Percentiles rank a stretch among this genome's conserved stretches.
Evolutionary conservation across 352 stramenopile genomes (phyloP).

Genomic region (Phytophthora melonis): DNA sequence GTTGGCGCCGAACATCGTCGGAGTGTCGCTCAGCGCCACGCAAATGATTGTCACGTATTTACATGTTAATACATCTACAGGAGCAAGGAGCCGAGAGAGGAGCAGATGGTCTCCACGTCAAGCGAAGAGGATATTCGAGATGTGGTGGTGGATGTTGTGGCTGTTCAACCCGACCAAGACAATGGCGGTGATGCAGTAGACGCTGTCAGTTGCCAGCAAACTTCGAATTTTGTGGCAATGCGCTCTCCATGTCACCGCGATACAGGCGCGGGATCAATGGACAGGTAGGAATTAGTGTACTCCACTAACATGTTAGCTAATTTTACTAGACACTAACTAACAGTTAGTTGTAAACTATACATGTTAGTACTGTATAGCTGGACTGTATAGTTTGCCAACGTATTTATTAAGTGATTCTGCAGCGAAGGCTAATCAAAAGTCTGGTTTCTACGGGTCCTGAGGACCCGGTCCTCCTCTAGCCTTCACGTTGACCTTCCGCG

Average conservation of each 20-base stretch:
- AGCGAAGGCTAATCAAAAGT: too few relatives aligned
- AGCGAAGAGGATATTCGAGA: constrained; percentile 2
- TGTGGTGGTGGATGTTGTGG: constrained; percentile 19
- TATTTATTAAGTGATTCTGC: too few relatives aligned
- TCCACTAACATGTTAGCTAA: too few relatives aligned
- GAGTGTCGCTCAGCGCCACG: constrained; percentile 31
- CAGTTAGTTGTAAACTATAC: too few relatives aligned
- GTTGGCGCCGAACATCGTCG: constrained; percentile 43
- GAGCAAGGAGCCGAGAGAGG: constrained; percentile 34
- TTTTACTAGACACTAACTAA: too few relatives aligned
- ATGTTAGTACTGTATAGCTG: too few relatives aligned
- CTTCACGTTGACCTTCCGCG: too few relatives aligned
- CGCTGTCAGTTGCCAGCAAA: constrained; percentile 12
- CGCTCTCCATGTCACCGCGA: constrained; percentile 18
- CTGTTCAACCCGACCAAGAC: constrained; percentile 32
- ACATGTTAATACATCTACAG: constrained; percentile 57
- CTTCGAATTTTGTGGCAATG: constrained; percentile 26
- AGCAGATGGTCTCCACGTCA: background rate
- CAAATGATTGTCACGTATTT: constrained; percentile 57
- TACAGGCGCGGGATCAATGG: background rate
- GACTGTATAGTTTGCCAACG: too few relatives aligned
- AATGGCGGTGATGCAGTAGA: constrained; percentile 12
- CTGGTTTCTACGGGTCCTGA: too few relatives aligned
- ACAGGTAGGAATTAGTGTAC: background rate
- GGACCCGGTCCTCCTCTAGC: too few relatives aligned